A percentile compares a stretch with the other conserved stretches of the same genome.
These are phyloP conservation scores for Coemansia javaensis DNA, from an alignment of 192 early-diverging fungal species.

Conservation along the genomic window DNA sequence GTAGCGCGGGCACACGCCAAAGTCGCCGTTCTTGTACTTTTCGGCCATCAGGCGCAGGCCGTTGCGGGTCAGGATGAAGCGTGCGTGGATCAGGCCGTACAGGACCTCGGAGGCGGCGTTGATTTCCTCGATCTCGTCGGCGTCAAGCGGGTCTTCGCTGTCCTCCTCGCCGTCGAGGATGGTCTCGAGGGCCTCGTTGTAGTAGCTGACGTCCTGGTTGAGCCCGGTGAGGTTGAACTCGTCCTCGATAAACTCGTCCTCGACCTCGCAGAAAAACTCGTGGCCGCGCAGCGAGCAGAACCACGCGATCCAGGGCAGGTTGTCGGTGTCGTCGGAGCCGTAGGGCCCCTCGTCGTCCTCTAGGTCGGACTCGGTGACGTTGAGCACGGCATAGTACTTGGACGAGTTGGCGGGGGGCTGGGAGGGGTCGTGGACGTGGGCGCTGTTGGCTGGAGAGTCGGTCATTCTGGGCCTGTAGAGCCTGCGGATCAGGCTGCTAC, in stretches of 20 bases:
- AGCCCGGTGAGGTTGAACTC: constrained; percentile 98
- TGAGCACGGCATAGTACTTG: constrained; percentile 25
- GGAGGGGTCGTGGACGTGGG: constrained; percentile 9
- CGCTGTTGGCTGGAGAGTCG: constrained; percentile 22
- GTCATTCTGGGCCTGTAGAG: constrained; percentile 41
- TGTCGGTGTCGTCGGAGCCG: constrained; percentile 37
- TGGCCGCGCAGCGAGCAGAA: constrained; percentile 70
- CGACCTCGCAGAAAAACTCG: constrained; percentile 73
- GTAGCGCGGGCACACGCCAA: constrained; percentile 71
- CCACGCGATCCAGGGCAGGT: constrained; percentile 71
- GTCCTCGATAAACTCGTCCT: constrained; percentile 83
- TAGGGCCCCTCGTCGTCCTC: constrained; percentile 40
- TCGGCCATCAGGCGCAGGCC: constrained; percentile 82
- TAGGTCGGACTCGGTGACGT: constrained; percentile 44
- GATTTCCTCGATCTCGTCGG: constrained; percentile 69
- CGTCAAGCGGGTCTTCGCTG: constrained; percentile 47
- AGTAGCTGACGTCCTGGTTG: constrained; percentile 70
- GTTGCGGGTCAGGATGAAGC: constrained; percentile 82
- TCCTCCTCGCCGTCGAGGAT: constrained; percentile 83
- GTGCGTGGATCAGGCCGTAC: constrained; percentile 91
- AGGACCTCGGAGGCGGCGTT: constrained; percentile 86
- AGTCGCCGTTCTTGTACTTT: constrained; percentile 71
- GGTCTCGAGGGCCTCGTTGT: constrained; percentile 90
- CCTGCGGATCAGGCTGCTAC: constrained; percentile 27
- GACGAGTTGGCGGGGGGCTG: constrained; percentile 1